Percentiles rank a stretch among this genome's conserved stretches.
Conservation (phyloP, 352 stramenopile genomes). For the Halophytophthora polymorphica region DNA sequence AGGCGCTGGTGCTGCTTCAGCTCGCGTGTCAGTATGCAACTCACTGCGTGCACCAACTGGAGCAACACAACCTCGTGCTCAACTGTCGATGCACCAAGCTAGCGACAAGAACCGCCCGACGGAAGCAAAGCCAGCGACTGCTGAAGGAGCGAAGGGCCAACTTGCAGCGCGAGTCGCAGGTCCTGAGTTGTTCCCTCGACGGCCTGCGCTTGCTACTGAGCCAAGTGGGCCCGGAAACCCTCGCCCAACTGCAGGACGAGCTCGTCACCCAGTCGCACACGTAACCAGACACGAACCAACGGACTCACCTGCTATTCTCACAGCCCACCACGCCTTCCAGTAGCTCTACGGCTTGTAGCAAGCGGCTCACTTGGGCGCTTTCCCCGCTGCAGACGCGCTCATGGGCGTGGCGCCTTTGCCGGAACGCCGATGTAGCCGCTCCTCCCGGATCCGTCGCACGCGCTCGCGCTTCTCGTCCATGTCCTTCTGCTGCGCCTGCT, state of each 20-base stretch:
- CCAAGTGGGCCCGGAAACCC: slow-evolving; percentile 29
- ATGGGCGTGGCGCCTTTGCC: slow-evolving; percentile 11
- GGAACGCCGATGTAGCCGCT: slow-evolving; percentile 33
- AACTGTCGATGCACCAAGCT: slow-evolving; percentile 5
- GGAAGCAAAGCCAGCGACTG: slow-evolving; percentile 10
- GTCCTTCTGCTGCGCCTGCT: slow-evolving; percentile 62
- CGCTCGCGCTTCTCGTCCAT: slow-evolving; percentile 68
- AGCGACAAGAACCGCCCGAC: slow-evolving; percentile 4
- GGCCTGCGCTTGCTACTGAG: slow-evolving; percentile 39
- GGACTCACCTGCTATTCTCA: no score
- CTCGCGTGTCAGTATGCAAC: slow-evolving; percentile 64
- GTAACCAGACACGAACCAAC: neutral
- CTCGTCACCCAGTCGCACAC: neutral
- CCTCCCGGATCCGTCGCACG: slow-evolving; percentile 53
- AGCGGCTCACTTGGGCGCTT: no score
- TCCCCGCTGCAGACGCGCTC: neutral
- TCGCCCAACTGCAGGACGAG: slow-evolving; percentile 13
- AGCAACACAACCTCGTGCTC: slow-evolving; percentile 25
- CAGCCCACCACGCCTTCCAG: neutral
- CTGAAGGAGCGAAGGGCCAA: slow-evolving; percentile 23
- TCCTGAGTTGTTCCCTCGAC: slow-evolving; percentile 32
- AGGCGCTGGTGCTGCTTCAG: slow-evolving; percentile 44
- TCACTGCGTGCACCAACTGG: slow-evolving; percentile 34
- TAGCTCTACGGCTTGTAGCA: no score
- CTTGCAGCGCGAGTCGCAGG: slow-evolving; percentile 30